A percentile compares a stretch with the other conserved stretches of the same genome.
These are phyloP conservation scores for Botryosphaeria dothidea DNA, from an alignment of 2,329 filamentous ascomycete genomes.

Conservation along the genomic window DNA sequence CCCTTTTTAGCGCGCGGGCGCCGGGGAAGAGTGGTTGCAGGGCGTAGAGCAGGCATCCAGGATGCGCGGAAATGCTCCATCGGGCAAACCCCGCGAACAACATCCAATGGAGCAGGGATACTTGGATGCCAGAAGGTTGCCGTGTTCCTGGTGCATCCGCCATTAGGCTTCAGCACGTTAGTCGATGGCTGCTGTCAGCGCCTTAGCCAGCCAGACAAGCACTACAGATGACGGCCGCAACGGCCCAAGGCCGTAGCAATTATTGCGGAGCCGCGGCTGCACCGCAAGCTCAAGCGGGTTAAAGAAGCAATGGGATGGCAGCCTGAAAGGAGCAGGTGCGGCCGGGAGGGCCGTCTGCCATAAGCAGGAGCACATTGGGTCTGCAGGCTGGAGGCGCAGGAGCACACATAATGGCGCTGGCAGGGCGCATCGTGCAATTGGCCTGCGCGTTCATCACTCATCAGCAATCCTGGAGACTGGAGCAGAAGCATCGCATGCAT, in stretches of 20 bases:
- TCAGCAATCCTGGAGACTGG: background rate
- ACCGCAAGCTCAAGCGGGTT: conserved; percentile 9
- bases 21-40: background rate
- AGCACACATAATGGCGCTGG: conserved; percentile 6
- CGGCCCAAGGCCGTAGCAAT: background rate
- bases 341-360: conserved; percentile 11
- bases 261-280: conserved; percentile 13
- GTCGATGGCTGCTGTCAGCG: conserved; percentile 9
- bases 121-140: background rate
- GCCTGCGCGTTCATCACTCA: background rate
- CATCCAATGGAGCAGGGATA: background rate
- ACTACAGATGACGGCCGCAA: background rate
- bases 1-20: background rate
- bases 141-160: conserved; percentile 13
- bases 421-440: background rate
- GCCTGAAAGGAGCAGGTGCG: conserved; percentile 15
- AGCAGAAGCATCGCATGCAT: conserved; percentile 16
- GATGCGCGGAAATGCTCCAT: conserved; percentile 9
- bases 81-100: background rate
- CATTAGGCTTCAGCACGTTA: background rate
- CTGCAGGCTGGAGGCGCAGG: conserved; percentile 10
- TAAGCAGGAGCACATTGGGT: conserved; percentile 7
- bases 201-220: background rate
- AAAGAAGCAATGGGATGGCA: conserved; percentile 3
- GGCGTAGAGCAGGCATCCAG: conserved; percentile 5